These are phyloP conservation scores for Apiotrichum sp. DNA, from an alignment of 1,284 basidiomycete species.

Conservation along the genomic window DNA sequence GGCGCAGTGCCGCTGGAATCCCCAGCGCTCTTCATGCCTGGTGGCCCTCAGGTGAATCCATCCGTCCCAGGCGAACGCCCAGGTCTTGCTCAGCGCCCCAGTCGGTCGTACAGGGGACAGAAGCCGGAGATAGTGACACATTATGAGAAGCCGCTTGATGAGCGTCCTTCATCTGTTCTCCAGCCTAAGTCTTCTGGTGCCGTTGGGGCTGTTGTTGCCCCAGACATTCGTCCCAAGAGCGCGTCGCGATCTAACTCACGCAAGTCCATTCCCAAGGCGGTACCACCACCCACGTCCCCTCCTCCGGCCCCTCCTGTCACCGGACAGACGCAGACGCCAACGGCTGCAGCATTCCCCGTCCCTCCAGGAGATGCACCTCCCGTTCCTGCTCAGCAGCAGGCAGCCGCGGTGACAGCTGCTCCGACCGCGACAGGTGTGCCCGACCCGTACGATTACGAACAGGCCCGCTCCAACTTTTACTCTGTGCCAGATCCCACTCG, in stretches of 20 bases:
- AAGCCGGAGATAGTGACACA: slow-evolving; percentile 5
- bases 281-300: too few relatives aligned
- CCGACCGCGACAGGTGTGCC: neutral
- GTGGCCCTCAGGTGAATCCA: neutral
- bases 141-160: slow-evolving; percentile 10
- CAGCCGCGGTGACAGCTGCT: too few relatives aligned
- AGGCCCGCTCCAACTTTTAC: neutral
- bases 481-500: neutral
- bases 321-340: too few relatives aligned
- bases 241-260: too few relatives aligned
- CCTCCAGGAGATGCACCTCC: neutral
- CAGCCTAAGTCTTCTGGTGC: too few relatives aligned
- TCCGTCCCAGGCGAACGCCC: neutral
- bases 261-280: too few relatives aligned
- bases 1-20: neutral
- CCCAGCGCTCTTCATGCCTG: neutral
- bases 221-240: too few relatives aligned
- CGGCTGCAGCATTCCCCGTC: neutral
- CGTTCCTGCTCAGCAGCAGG: neutral
- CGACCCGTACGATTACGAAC: neutral
- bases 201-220: too few relatives aligned
- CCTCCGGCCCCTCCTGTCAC: too few relatives aligned
- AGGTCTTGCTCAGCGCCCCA: neutral
- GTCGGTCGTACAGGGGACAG: neutral
- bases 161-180: neutral